Base-by-base conservation (phyloP, 768 basidiomycete species). In the Boletus eberwhitei region DNA sequence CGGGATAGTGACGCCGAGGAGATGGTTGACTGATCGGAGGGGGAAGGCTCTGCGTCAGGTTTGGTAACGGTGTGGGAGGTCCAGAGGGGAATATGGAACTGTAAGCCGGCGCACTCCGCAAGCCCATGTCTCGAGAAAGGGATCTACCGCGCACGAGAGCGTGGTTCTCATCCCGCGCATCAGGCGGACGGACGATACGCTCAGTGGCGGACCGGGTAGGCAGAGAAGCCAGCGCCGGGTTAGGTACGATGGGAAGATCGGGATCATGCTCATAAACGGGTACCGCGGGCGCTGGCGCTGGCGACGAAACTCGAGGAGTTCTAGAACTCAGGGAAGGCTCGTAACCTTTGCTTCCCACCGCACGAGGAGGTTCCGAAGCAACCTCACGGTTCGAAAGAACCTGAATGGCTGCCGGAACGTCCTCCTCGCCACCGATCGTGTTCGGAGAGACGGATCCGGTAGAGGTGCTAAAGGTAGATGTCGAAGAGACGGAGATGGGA, bases 101-200 rank as follows among this genome's bases (percentile, higher is more conserved):
- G 44, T 71, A 72, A 17, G 69, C 69, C 4, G 69, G 69, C 6
- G 71, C 69, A 43, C 69, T 71, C 37, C 69, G 68, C 61, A 71
- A 63, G 1, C 67, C 57, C 54, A 67, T 51, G 36, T 70, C 69
- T 16, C 69, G 55, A n/a, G 69, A 72, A 42, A 69, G 58, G 31
- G 69, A 72, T 50, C 69, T 60, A 11, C 71, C 69, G 8, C 69
- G 69, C 17, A 64, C 64, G 14, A 71, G 56, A 13, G 59, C 58
- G 8, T 60, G 60, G 42, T 60, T 68, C 32, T 68, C 70, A 11
- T 72, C 68, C 36, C 65, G 63, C 36, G 32, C 40, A 34, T 71
- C 65, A 14, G 69, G 59, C 50, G 41, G 42, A 53, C 69, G 70
- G 29, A 68, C 61, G 54, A 71, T 63, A 22, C 71, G 71, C 49